Conservation (phyloP, 345 rosid genomes). For the Ceriops tagal region DNA sequence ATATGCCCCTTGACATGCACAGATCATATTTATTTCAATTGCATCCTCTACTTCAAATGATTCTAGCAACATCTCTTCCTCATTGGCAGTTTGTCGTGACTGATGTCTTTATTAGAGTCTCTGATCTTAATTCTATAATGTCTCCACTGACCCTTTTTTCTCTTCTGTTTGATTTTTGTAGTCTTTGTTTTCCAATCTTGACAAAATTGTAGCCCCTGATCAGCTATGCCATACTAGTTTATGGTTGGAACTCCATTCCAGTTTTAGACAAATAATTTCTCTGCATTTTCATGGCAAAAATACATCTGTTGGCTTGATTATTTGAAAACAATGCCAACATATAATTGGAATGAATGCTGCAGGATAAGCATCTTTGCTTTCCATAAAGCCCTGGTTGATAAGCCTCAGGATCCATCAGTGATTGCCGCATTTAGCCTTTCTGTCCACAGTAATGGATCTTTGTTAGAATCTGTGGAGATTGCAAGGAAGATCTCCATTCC, state of each 20-base stretch:
- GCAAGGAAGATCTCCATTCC: conserved; percentile 47
- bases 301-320: not conserved
- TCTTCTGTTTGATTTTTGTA: conserved; percentile 29
- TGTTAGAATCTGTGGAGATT: conserved; percentile 54
- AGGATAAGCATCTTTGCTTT: conserved; percentile 74
- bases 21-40: no score
- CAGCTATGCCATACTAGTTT: conserved; percentile 79
- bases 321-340: not conserved
- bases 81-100: not conserved
- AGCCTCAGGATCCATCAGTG: conserved; percentile 63
- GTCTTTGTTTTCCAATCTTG: conserved; percentile 69
- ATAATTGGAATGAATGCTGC: conserved; percentile 6
- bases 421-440: conserved; percentile 71
- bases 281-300: not conserved
- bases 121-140: conserved; percentile 1
- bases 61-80: not conserved
- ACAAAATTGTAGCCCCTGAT: conserved; percentile 71
- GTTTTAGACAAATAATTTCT: not conserved
- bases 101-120: not conserved
- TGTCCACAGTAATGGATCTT: conserved; percentile 66
- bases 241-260: conserved; percentile 43
- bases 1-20: not conserved
- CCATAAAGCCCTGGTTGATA: conserved; percentile 57
- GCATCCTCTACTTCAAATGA: not conserved
- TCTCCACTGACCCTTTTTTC: conserved; percentile 7